Conservation (phyloP, 805 yeast genomes). For the Tetrapisispora nanseiensis region DNA sequence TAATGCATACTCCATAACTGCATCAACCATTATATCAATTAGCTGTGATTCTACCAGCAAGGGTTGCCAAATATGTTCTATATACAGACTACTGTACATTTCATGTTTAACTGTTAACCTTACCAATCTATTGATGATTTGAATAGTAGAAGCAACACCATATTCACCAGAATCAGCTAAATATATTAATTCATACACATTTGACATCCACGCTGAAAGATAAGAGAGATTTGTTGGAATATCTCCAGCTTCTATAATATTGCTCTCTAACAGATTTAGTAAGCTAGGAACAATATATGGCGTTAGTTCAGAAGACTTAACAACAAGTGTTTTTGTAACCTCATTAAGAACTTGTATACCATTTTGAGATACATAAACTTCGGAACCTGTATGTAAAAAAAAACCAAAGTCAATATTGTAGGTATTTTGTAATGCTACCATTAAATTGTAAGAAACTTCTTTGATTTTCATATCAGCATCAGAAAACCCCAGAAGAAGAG, state of each 20-base stretch:
- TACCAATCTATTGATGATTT: slow-evolving; percentile 51
- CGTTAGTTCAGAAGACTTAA: slow-evolving; percentile 46
- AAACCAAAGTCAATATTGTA: slow-evolving; percentile 52
- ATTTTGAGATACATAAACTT: slow-evolving; percentile 56
- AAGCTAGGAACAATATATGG: slow-evolving; percentile 36
- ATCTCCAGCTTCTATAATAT: slow-evolving; percentile 8
- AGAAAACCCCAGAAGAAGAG: slow-evolving; percentile 56
- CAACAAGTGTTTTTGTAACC: slow-evolving; percentile 44
- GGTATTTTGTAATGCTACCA: slow-evolving; percentile 46
- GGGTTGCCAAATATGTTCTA: slow-evolving; percentile 56
- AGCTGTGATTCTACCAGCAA: slow-evolving; percentile 52
- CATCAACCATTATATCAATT: slow-evolving; percentile 51
- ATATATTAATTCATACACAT: slow-evolving; percentile 48
- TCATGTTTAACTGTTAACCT: slow-evolving; percentile 42
- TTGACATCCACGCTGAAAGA: slow-evolving; percentile 61
- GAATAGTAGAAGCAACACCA: slow-evolving; percentile 50
- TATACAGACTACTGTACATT: slow-evolving; percentile 40
- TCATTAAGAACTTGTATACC: slow-evolving; percentile 49
- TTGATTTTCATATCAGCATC: slow-evolving; percentile 48
- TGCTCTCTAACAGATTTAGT: slow-evolving; percentile 16
- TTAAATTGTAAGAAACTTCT: slow-evolving; percentile 48
- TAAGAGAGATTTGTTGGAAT: slow-evolving; percentile 13
- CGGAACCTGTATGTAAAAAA: slow-evolving; percentile 42
- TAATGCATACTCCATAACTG: slow-evolving; percentile 57
- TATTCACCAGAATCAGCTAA: slow-evolving; percentile 36